Percentiles rank a stretch among this genome's conserved stretches.
Conservation (phyloP, 192 early-diverging fungal genomes). For the Blastocladiella britannica region DNA sequence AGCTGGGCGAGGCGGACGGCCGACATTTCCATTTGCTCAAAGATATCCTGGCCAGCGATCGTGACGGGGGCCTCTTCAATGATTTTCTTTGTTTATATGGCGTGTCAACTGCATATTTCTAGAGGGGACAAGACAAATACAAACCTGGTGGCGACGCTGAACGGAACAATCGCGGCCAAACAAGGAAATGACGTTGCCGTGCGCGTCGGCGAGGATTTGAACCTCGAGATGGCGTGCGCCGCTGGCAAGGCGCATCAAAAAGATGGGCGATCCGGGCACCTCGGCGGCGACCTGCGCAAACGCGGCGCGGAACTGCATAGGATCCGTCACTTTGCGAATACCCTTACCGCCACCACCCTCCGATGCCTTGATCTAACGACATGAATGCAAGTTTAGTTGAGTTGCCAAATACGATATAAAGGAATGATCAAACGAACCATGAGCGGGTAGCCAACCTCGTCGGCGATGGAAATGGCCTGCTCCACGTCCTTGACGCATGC, state of each 20-base stretch:
- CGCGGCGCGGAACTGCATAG: constrained; percentile 43
- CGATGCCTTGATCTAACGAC: constrained; percentile 95
- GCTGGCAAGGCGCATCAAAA: constrained; percentile 93
- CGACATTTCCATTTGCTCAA: constrained; percentile 81
- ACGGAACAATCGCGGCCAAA: constrained; percentile 98
- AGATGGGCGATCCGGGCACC: constrained; percentile 91
- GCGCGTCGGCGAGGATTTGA: constrained; percentile 83
- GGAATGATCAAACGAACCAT: too few relatives aligned
- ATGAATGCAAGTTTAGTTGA: too few relatives aligned
- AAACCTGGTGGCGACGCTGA: constrained; percentile 94
- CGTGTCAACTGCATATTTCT: too few relatives aligned
- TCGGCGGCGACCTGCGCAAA: constrained; percentile 83
- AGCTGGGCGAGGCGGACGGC: constrained; percentile 86
- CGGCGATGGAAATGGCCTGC: constrained; percentile 64
- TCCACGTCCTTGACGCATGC: constrained; percentile 72
- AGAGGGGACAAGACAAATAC: too few relatives aligned
- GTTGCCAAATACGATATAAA: too few relatives aligned
- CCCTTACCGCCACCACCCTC: constrained; percentile 99
- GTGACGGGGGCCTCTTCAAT: constrained; percentile 94
- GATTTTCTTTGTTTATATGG: too few relatives aligned
- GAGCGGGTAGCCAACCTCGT: constrained; percentile 82
- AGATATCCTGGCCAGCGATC: constrained; percentile 53
- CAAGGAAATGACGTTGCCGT: constrained; percentile 94
- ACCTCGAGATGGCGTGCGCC: constrained; percentile 92
- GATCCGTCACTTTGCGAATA: constrained; percentile 76